phyloP scores from a whole-genome alignment of 352 stramenopile species.

The Phytophthora fragariae region DNA sequence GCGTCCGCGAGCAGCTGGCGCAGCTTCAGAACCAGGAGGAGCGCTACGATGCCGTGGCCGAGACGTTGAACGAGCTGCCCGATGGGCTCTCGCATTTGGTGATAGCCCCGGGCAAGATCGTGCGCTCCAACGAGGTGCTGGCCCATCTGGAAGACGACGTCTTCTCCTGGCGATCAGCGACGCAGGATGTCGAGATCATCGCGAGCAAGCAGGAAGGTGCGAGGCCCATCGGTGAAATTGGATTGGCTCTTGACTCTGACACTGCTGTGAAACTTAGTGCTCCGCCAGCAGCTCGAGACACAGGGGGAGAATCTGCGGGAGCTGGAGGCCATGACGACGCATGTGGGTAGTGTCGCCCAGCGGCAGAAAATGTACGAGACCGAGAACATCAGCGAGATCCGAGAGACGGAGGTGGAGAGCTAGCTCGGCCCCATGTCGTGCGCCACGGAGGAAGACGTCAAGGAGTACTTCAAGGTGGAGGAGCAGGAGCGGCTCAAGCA shows the following conservation, averaged over 20 bases:
- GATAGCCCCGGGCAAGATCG: constrained; percentile 86
- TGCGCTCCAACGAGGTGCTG: constrained; percentile 87
- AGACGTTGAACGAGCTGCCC: constrained; percentile 70
- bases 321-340: constrained; percentile 67
- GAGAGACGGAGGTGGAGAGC: constrained; percentile 85
- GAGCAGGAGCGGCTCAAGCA: constrained; percentile 77
- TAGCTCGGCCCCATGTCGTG: constrained; percentile 45
- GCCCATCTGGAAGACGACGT: constrained; percentile 84
- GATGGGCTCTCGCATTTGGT: constrained; percentile 82
- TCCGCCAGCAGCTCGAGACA: constrained; percentile 52
- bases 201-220: constrained; percentile 82
- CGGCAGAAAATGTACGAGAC: constrained; percentile 88
- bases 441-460: constrained; percentile 77
- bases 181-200: constrained; percentile 67
- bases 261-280: constrained; percentile 33
- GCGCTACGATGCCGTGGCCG: constrained; percentile 59
- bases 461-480: constrained; percentile 87
- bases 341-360: constrained; percentile 70
- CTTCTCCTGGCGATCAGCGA: constrained; percentile 79
- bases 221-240: neutral
- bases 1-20: constrained; percentile 55
- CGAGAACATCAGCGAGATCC: constrained; percentile 87
- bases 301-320: constrained; percentile 57
- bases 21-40: constrained; percentile 64
- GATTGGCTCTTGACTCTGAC: neutral